Conservation (phyloP, 495 filamentous ascomycete species). For the Aspergillus leporis region DNA sequence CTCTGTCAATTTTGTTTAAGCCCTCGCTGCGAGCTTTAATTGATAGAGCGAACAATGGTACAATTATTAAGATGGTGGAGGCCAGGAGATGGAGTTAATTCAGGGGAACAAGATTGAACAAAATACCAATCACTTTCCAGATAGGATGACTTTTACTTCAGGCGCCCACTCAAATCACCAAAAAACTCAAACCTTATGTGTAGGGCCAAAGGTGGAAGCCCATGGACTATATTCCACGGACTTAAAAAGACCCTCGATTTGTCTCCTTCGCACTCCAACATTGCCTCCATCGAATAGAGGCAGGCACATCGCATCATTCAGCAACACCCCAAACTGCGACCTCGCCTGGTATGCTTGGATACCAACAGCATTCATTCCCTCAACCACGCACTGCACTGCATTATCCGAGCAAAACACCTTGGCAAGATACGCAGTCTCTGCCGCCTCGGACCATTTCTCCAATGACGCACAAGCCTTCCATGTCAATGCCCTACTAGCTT, state of each 20-base stretch:
- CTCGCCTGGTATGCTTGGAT: neutral
- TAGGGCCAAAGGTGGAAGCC: neutral
- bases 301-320: neutral
- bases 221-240: neutral
- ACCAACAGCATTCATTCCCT: neutral
- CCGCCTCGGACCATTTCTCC: neutral
- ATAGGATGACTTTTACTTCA: too few relatives aligned
- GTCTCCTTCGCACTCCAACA: neutral
- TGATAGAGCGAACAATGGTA: too few relatives aligned
- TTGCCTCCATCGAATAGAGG: neutral
- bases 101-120: too few relatives aligned
- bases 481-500: slow-evolving; percentile 13
- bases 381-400: neutral
- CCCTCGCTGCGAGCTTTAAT: too few relatives aligned
- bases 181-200: too few relatives aligned
- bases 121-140: too few relatives aligned
- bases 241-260: neutral
- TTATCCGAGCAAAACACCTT: slow-evolving; percentile 15
- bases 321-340: neutral
- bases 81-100: too few relatives aligned
- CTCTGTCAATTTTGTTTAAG: too few relatives aligned
- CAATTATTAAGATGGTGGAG: too few relatives aligned
- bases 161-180: too few relatives aligned
- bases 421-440: slow-evolving; percentile 13
- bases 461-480: slow-evolving; percentile 15